Base-by-base conservation (phyloP, 2,329 filamentous ascomycete species). In the Ophiognomonia clavigignenti-juglandacearum region DNA sequence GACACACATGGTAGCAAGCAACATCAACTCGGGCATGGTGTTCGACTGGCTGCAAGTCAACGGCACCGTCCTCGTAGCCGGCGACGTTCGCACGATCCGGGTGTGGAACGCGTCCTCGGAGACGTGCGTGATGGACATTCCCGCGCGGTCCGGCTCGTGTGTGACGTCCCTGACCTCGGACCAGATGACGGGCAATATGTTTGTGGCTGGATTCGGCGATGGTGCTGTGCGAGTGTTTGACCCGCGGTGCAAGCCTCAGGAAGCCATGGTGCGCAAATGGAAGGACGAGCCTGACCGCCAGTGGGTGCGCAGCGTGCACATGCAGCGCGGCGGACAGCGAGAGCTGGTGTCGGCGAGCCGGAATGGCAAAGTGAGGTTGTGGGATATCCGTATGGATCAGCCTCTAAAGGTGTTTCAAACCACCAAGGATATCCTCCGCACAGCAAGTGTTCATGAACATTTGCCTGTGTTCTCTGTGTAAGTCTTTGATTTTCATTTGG, bases 11-110 rank as follows among this genome's bases (percentile, higher is more conserved):
- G 86, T 97, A 6, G 89, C 91, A 4, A 95, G 88, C 64, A 96
- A 92, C 59, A 86, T 91, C 60, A 95, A 96, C 64, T 91, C 91
- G 1, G 93, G 93, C 19, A 85, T 98, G 68, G 92, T 97, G 22
- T 95, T 97, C 62, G 92, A 98, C 64, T 98, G 93, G 93, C 92
- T 97, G 64, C 93, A 98, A 68, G 91, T 95, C n/a, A 88, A 89
- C 56, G 93, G 93, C 7, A 88, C 89, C 51, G 85, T 95, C 7
- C 77, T 98, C n/a, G 93, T 97, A 26, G 93, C 93, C 10, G 93
- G 93, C 37, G 93, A 98, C 63, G 89, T 96, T 45, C 88, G 93
- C 48, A 88, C 96, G 27, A 96, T 98, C 57, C 81, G 91, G 29
- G 88, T 97, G 27, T 98, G 93, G 93, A 93, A 95, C 61, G 92